Percentiles rank a stretch among this genome's conserved stretches.
Evolutionary conservation across 2,329 filamentous ascomycete genomes (phyloP).

Genomic region (Fusarium oligoseptatum): DNA sequence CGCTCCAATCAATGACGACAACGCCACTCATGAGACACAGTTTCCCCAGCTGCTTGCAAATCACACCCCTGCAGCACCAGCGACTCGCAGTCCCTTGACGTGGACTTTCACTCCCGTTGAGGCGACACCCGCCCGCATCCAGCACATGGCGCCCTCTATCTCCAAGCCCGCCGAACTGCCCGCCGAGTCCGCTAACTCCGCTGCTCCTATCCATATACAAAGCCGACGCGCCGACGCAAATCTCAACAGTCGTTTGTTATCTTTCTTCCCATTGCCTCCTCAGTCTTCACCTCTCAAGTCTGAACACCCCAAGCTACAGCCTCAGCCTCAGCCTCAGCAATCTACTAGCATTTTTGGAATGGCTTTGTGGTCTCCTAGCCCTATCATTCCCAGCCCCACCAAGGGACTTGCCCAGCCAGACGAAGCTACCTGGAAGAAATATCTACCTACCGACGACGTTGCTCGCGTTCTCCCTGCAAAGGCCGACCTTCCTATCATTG

Average conservation of each 20-base stretch:
- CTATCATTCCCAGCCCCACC: conserved; percentile 36
- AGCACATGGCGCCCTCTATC: conserved; percentile 30
- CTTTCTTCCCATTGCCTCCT: conserved; percentile 20
- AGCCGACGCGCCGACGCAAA: conserved; percentile 36
- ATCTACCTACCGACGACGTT: conserved; percentile 46
- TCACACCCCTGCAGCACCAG: conserved; percentile 20
- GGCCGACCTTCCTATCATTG: conserved; percentile 48
- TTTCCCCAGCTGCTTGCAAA: conserved; percentile 32
- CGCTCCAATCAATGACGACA: conserved; percentile 42
- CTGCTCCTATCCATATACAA: conserved; percentile 36
- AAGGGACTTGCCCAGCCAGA: conserved; percentile 55
- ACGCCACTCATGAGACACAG: conserved; percentile 39
- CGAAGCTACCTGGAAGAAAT: conserved; percentile 52
- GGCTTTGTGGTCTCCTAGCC: conserved; percentile 45
- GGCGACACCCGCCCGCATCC: conserved; percentile 29
- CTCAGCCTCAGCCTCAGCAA: conserved; percentile 15
- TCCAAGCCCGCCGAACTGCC: conserved; percentile 30
- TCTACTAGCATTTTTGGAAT: conserved; percentile 27
- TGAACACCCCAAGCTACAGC: neutral
- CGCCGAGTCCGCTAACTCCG: conserved; percentile 34
- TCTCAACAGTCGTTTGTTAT: conserved; percentile 25
- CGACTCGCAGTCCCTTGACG: conserved; percentile 18
- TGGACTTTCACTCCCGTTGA: conserved; percentile 27
- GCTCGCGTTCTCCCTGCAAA: conserved; percentile 48
- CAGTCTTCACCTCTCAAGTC: conserved; percentile 21